Evolutionary conservation across 495 filamentous ascomycete genomes (phyloP), one percentile per base, ranked within the genome.

Genomic region (Glonium stellatum): DNA sequence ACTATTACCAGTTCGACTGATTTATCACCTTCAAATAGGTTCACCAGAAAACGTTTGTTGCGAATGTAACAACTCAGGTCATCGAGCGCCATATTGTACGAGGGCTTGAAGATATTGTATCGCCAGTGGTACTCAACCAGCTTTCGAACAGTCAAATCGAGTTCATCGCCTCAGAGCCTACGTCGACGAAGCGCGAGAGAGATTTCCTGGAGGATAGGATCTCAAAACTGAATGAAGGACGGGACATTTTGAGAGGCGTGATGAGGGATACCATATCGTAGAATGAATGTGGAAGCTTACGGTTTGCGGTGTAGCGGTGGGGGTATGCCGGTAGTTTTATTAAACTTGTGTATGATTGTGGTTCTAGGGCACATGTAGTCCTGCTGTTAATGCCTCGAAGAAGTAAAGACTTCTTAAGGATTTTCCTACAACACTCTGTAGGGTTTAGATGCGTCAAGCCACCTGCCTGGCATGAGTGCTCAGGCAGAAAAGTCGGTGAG

Each of bases 41-140:
- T n/a, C 36, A 18, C 5, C 66, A 68, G 41, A 72, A 71, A 49
- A 68, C 58, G 0, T 75, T 73, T 58, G 58, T 73, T n/a, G 67
- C 71, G 35, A 73, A 75, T 52, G 53, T 74, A 11, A 73, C 72
- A 0, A 72, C 63, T 0, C 73, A 74, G 53, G 69, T 75, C 22
- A 61, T 74, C 11, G 71, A 74, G 41, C 72, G 72, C 21, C 72
- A 72, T 55, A 67, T 75, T 42, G 59, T 75, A 31, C 60, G 62
- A 1, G 67, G 60, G 11, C 60, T 75, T 12, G 65, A 72, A 41
- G 59, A 58, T 0, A 72, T 73, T 21, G 69, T 75, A 47, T 69
- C 59, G 5, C 75, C 80, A 0, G 59, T 75, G 4, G 63, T 67
- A 0, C 73, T 83, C 48, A 69, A 51, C 36, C 27, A 18, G 1